phyloP scores from a whole-genome alignment of 352 stramenopile genomes.

The Phytophthora citricola region DNA sequence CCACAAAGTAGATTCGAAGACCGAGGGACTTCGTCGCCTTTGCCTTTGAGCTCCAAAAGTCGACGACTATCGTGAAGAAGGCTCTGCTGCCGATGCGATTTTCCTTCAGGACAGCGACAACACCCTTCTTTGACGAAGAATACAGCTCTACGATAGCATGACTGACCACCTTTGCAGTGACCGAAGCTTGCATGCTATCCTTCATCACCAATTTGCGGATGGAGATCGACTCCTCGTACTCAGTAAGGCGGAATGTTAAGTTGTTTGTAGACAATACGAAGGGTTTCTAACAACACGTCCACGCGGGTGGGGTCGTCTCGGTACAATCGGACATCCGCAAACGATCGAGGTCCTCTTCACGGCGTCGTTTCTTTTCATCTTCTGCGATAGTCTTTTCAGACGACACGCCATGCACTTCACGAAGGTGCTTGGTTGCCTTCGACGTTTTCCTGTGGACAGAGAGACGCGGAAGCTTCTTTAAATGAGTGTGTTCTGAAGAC shows the following conservation, averaged over 20 bases:
- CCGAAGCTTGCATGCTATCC: neutral
- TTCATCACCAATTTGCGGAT: neutral
- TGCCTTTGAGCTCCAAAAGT: too few species aligned
- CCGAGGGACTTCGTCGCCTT: too few species aligned
- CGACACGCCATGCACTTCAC: neutral
- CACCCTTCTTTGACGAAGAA: neutral
- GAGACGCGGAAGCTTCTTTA: neutral
- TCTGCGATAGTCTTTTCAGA: neutral
- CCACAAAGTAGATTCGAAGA: too few species aligned
- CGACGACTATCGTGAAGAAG: too few species aligned
- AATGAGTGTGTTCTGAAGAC: neutral
- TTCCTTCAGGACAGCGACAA: neutral
- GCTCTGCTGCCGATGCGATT: neutral
- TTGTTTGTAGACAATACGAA: neutral
- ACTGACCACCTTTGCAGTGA: neutral
- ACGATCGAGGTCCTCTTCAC: neutral
- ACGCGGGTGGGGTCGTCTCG: neutral
- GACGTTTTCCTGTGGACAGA: neutral
- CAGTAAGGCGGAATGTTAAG: neutral
- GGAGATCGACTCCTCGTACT: neutral
- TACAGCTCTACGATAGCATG: neutral
- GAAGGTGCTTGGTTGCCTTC: neutral
- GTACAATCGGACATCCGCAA: neutral
- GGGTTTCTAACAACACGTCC: neutral
- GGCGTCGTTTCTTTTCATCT: neutral